These are phyloP conservation scores for Diaporthe eres DNA, from an alignment of 2,329 filamentous ascomycete species.

Conservation along the genomic window DNA sequence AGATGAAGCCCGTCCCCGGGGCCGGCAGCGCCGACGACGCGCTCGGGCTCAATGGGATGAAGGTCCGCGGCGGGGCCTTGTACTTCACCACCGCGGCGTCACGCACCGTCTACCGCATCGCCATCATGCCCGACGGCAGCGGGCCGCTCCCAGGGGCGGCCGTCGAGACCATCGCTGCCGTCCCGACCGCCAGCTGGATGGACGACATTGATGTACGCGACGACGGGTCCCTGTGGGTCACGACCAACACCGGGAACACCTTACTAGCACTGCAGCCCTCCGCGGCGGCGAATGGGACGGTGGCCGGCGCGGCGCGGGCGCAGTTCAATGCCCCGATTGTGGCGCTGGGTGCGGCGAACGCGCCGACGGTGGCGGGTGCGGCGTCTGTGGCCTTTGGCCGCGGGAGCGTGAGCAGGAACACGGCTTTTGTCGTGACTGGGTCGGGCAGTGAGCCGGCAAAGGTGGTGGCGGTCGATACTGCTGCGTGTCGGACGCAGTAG, in stretches of 20 bases:
- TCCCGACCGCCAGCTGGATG: constrained; percentile 20
- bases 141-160: constrained; percentile 1
- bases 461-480: constrained; percentile 25
- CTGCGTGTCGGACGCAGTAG: constrained; percentile 11
- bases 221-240: constrained; percentile 34
- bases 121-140: constrained; percentile 27
- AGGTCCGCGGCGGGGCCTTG: constrained; percentile 45
- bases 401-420: constrained; percentile 17
- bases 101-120: constrained; percentile 30
- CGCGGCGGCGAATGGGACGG: constrained; percentile 12
- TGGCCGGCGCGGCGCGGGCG: background rate
- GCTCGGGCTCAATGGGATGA: constrained; percentile 49
- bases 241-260: constrained; percentile 33
- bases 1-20: constrained; percentile 46
- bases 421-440: constrained; percentile 21
- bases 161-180: constrained; percentile 31
- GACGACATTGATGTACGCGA: constrained; percentile 31
- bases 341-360: constrained; percentile 7
- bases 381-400: constrained; percentile 20
- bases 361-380: background rate
- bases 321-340: constrained; percentile 23
- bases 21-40: constrained; percentile 32
- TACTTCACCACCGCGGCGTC: constrained; percentile 48
- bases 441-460: constrained; percentile 26
- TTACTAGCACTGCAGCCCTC: constrained; percentile 22